A percentile compares a stretch with the other conserved stretches of the same genome.
Conservation (phyloP, 2,329 filamentous ascomycete species). For the Rosellinia necatrix region DNA sequence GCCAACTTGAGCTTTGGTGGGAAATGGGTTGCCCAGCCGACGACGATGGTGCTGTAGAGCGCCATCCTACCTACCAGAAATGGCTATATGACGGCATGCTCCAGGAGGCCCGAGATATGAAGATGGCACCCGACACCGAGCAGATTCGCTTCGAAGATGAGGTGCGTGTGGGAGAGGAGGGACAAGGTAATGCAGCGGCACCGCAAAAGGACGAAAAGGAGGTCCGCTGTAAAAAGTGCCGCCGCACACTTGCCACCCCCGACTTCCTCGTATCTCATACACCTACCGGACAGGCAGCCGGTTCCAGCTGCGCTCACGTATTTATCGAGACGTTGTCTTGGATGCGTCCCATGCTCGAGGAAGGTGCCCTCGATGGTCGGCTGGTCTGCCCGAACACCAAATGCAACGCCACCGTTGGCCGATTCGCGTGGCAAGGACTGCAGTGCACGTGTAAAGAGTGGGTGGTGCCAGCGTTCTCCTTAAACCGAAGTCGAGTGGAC, state of each 20-base stretch:
- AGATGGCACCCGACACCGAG: slow-evolving; percentile 75
- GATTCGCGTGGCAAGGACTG: slow-evolving; percentile 96
- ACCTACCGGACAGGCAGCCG: slow-evolving; percentile 32
- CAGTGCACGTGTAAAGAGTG: slow-evolving; percentile 88
- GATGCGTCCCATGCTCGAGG: slow-evolving; percentile 86
- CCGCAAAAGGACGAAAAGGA: slow-evolving; percentile 51
- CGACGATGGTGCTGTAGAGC: slow-evolving; percentile 59
- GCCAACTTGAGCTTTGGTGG: slow-evolving; percentile 85
- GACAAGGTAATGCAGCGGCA: slow-evolving; percentile 50
- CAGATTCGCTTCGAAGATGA: slow-evolving; percentile 84
- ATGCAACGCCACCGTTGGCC: slow-evolving; percentile 83
- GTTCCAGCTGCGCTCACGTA: slow-evolving; percentile 73
- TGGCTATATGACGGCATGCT: slow-evolving; percentile 63
- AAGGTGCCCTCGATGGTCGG: slow-evolving; percentile 81
- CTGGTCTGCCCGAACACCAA: slow-evolving; percentile 79
- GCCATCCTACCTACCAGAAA: slow-evolving; percentile 78
- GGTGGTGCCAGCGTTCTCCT: slow-evolving; percentile 87
- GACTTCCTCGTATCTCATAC: slow-evolving; percentile 70
- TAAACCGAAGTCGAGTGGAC: slow-evolving; percentile 83
- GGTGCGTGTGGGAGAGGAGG: slow-evolving; percentile 34
- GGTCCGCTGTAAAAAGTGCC: slow-evolving; percentile 89
- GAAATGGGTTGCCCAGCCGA: slow-evolving; percentile 77
- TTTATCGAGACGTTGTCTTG: slow-evolving; percentile 92
- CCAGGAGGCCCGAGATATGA: slow-evolving; percentile 66
- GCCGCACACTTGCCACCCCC: slow-evolving; percentile 62